Conservation (phyloP, 495 filamentous ascomycete species). For the Neurospora sp. region DNA sequence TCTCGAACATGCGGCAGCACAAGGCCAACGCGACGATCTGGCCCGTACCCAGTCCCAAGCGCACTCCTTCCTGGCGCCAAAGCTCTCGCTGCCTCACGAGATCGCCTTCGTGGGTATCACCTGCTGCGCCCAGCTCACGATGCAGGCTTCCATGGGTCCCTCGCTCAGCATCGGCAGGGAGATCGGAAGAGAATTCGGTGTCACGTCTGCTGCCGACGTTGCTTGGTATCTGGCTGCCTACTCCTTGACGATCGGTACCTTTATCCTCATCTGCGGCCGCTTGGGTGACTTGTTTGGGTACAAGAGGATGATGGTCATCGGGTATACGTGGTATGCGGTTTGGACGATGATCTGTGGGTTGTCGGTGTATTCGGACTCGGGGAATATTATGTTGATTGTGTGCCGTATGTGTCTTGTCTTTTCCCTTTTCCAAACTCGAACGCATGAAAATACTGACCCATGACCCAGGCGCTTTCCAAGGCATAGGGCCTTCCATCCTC, state of each 20-base stretch:
- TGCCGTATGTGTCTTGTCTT: slow-evolving; percentile 14
- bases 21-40: not conserved
- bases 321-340: slow-evolving; percentile 46
- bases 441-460: not conserved
- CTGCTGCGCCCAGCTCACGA: slow-evolving; percentile 35
- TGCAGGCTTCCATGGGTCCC: slow-evolving; percentile 20
- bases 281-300: slow-evolving; percentile 51
- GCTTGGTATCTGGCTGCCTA: slow-evolving; percentile 51
- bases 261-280: slow-evolving; percentile 53
- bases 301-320: slow-evolving; percentile 45
- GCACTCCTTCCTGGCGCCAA: slow-evolving; percentile 2
- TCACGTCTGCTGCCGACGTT: slow-evolving; percentile 18
- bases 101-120: slow-evolving; percentile 32
- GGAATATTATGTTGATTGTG: slow-evolving; percentile 42
- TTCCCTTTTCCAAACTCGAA: not conserved
- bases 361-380: slow-evolving; percentile 23
- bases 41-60: not conserved
- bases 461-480: slow-evolving; percentile 39
- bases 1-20: not conserved
- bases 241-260: slow-evolving; percentile 51
- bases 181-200: slow-evolving; percentile 15
- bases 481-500: slow-evolving; percentile 50
- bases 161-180: slow-evolving; percentile 23
- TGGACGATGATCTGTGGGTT: slow-evolving; percentile 45
- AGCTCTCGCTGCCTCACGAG: slow-evolving; percentile 25